Evolutionary conservation across 176 grass and related monocot genomes (phyloP), one percentile per base, ranked within the genome.

Genomic region (Musa itinerans): DNA sequence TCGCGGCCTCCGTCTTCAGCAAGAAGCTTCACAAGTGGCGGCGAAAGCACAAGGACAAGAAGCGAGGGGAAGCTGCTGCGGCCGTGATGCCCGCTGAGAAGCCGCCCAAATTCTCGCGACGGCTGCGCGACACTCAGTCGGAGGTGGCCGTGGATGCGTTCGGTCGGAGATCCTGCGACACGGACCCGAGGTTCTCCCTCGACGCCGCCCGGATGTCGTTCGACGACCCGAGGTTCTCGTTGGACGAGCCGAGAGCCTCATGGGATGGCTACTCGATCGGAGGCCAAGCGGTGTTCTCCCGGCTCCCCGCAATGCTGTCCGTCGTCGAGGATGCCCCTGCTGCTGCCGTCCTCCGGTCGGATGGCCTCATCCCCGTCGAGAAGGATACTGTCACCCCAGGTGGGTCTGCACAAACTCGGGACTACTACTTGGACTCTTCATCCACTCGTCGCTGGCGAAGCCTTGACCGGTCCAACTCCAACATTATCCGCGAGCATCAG

Each of bases 1-100:
- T 92, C 1, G 92, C 89, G 24, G 92, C 92, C 59, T 96, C 89
- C 1, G 89, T 96, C 19, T 96, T 96, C 82, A 96, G 92, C 84
- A 96, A 87, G 87, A 96, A 96, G 74, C 86, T 89, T 83, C 92
- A 92, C 78, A 91, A 96, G 19, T 96, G 92, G 92, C 80, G 92
- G 11, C 81, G 89, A 66, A 96, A 96, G 65, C 92, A 96, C 82
- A 96, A 96, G 86, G 69, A 92, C 72, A 96, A 96, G 89, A 96
- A 89, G 77, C 82, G 92, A 80, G 79, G 87, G 61, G 87, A 86
- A 78, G 85, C 85, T 8, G 81, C 85, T 1, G 84, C 77, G 0
- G 81, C 88, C 1, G 83, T 83, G 64, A 81, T 85, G 77, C 81
- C 86, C 0, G 75, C 71, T 0, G 83, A 80, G 67, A 94, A 84